Conservation (phyloP, 306 rosid species). For the Rubus idaeus region DNA sequence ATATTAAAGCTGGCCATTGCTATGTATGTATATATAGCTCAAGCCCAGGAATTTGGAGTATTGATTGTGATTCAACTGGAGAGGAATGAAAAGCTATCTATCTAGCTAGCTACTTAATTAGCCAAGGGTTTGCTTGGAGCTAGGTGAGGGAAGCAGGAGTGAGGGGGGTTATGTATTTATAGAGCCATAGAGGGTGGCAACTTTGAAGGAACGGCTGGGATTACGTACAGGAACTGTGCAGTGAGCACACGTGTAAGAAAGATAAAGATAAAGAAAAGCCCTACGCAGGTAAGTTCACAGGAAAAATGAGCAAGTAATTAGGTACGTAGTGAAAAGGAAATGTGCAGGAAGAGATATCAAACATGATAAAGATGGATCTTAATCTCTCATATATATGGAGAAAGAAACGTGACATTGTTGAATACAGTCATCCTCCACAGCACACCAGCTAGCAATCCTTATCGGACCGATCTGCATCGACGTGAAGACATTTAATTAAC, state of each 20-base stretch:
- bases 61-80: background rate
- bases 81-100: background rate
- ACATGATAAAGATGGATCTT: background rate
- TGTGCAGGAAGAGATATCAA: slow-evolving; percentile 4
- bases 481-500: background rate
- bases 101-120: background rate
- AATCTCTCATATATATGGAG: background rate
- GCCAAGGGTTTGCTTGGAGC: background rate
- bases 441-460: background rate
- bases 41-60: background rate
- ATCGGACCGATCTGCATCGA: background rate
- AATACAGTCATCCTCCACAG: slow-evolving; percentile 21
- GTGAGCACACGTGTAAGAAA: background rate
- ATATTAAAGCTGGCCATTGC: slow-evolving; percentile 40
- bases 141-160: background rate
- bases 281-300: background rate
- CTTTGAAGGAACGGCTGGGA: slow-evolving; percentile 27
- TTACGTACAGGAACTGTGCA: background rate
- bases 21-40: background rate
- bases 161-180: background rate
- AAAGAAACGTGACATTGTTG: slow-evolving; percentile 46
- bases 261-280: slow-evolving; percentile 6
- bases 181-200: slow-evolving; percentile 27
- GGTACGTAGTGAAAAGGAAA: background rate
- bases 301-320: slow-evolving; percentile 4